Evolutionary conservation across 441 rosid species (phyloP).

Genomic region (Croton setiger): DNA sequence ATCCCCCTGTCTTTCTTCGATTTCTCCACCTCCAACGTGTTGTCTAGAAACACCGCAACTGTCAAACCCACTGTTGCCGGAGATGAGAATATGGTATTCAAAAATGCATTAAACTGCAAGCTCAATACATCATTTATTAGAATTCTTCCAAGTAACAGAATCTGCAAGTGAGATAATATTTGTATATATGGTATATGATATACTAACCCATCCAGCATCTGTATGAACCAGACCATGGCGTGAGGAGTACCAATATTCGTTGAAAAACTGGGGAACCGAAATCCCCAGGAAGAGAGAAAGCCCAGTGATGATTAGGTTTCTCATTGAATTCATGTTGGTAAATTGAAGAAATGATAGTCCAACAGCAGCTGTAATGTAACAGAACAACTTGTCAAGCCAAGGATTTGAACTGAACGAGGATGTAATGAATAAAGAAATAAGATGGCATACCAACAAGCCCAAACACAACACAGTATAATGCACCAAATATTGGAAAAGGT

Average conservation of each 20-base stretch:
- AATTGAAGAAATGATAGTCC: constrained; percentile 96
- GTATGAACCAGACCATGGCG: constrained; percentile 88
- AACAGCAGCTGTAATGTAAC: constrained; percentile 67
- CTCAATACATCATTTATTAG: too few species aligned
- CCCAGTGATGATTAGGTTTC: constrained; percentile 81
- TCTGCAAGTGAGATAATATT: too few species aligned
- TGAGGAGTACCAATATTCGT: constrained; percentile 62
- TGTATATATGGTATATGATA: too few species aligned
- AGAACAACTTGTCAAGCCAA: constrained; percentile 3
- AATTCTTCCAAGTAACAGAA: too few species aligned
- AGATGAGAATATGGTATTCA: constrained; percentile 85
- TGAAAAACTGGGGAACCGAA: constrained; percentile 80
- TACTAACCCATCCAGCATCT: constrained; percentile 77
- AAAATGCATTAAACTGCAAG: constrained; percentile 88
- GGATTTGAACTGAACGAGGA: constrained; percentile 4
- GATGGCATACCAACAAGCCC: constrained; percentile 72
- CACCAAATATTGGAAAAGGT: constrained; percentile 92
- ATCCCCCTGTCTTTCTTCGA: constrained; percentile 83
- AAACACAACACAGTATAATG: constrained; percentile 75
- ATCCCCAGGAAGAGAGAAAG: constrained; percentile 89
- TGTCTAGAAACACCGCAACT: constrained; percentile 79
- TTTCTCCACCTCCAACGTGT: constrained; percentile 80
- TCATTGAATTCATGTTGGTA: constrained; percentile 95
- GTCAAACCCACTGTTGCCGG: constrained; percentile 83
- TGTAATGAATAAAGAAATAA: not conserved